phyloP scores from a whole-genome alignment of 345 rosid genomes.

The Populus nigra region DNA sequence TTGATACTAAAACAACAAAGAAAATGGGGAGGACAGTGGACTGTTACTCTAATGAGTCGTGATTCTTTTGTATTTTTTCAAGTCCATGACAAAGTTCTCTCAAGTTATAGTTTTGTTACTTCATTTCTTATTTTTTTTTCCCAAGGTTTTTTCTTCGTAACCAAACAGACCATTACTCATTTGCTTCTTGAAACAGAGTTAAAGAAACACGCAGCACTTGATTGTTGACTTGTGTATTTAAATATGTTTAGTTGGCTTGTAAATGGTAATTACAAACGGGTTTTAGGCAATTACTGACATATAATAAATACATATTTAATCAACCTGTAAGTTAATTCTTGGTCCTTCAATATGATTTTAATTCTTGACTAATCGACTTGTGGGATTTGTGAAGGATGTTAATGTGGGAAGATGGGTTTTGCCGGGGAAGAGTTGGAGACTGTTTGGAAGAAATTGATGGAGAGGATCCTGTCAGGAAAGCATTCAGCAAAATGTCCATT shows the following conservation, averaged over 20 bases:
- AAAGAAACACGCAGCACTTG: not conserved
- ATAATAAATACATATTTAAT: not conserved
- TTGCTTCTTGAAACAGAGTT: slow-evolving; percentile 7
- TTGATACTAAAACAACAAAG: slow-evolving; percentile 14
- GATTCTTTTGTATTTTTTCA: not conserved
- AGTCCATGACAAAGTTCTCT: not conserved
- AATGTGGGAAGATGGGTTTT: slow-evolving; percentile 99
- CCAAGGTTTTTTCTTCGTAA: slow-evolving; percentile 9
- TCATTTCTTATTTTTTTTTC: not conserved
- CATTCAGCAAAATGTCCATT: slow-evolving; percentile 99
- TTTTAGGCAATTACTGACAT: slow-evolving; percentile 1
- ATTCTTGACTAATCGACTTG: not conserved
- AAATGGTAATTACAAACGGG: slow-evolving; percentile 12
- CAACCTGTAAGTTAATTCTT: not conserved
- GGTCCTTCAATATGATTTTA: not conserved
- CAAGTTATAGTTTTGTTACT: not conserved
- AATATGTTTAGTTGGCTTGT: not conserved
- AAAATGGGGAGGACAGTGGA: slow-evolving; percentile 15
- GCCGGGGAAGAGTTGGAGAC: slow-evolving; percentile 76
- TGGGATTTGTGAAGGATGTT: slow-evolving; percentile 69
- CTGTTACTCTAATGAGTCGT: not conserved
- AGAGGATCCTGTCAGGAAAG: slow-evolving; percentile 92
- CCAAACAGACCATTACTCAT: slow-evolving; percentile 19
- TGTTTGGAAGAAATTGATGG: slow-evolving; percentile 78
- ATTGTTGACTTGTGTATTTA: not conserved